These are phyloP conservation scores for Penicillium hesseltinei DNA, from an alignment of 2,329 filamentous ascomycete genomes.

Conservation along the genomic window DNA sequence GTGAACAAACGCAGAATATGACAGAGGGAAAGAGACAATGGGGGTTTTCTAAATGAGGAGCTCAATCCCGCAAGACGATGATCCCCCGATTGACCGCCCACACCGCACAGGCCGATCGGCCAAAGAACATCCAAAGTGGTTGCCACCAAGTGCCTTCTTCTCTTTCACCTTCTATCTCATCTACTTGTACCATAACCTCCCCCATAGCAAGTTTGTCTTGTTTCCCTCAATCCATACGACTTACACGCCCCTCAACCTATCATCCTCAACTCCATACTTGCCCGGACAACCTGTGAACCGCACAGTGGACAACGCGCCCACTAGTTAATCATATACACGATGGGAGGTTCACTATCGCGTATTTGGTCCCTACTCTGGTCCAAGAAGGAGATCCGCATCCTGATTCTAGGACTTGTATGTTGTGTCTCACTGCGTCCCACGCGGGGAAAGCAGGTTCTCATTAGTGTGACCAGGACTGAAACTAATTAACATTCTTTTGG, in stretches of 20 bases:
- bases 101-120: conserved; percentile 24
- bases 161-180: conserved; percentile 5
- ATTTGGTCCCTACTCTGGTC: conserved; percentile 74
- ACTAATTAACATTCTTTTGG: conserved; percentile 10
- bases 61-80: conserved; percentile 10
- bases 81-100: conserved; percentile 28
- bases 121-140: conserved; percentile 18
- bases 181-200: conserved; percentile 5
- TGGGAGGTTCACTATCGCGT: conserved; percentile 58
- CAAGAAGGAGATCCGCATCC: conserved; percentile 96
- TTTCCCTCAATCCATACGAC: not conserved
- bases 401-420: conserved; percentile 87
- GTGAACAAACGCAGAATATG: not conserved
- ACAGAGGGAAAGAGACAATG: conserved; percentile 2
- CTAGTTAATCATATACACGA: conserved; percentile 30
- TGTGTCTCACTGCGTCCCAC: conserved; percentile 3
- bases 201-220: not conserved
- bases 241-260: not conserved
- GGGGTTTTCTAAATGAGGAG: conserved; percentile 11
- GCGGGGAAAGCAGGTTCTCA: conserved; percentile 11
- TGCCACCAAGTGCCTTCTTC: conserved; percentile 20
- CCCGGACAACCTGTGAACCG: not conserved
- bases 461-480: conserved; percentile 1
- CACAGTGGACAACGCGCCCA: not conserved
- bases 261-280: not conserved